phyloP scores from a whole-genome alignment of 108 stramenopile genomes.

The Nitzschia putrida region DNA sequence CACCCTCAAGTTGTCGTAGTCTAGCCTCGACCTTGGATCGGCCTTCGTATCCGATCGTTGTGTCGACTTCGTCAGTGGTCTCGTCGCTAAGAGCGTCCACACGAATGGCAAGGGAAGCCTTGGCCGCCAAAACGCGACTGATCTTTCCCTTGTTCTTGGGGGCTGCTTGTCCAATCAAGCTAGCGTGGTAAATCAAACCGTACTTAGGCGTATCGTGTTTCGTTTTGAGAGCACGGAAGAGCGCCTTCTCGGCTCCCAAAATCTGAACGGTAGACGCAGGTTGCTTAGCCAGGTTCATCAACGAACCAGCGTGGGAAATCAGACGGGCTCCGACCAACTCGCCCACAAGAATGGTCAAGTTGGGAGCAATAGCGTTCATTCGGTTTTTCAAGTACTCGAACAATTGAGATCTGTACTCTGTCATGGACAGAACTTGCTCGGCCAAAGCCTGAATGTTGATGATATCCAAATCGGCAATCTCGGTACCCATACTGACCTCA shows the following conservation, averaged over 20 bases:
- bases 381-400: constrained; percentile 98
- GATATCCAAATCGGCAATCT: constrained; percentile 95
- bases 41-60: constrained; percentile 94
- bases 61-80: constrained; percentile 82
- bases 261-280: constrained; percentile 99
- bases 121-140: constrained; percentile 97
- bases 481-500: constrained; percentile 98
- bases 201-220: constrained; percentile 99
- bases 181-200: constrained; percentile 98
- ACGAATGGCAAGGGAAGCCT: constrained; percentile 95
- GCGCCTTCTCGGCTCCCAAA: constrained; percentile 99
- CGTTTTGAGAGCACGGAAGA: constrained; percentile 99
- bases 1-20: constrained; percentile 95
- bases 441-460: constrained; percentile 91
- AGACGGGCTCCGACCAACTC: constrained; percentile 98
- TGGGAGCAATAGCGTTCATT: constrained; percentile 99
- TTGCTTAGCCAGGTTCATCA: constrained; percentile 99
- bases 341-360: constrained; percentile 97
- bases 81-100: constrained; percentile 99
- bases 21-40: constrained; percentile 98
- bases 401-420: constrained; percentile 97
- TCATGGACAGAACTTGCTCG: constrained; percentile 95
- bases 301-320: constrained; percentile 97
- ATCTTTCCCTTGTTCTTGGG: constrained; percentile 99
- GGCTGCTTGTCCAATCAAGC: constrained; percentile 96